These are phyloP conservation scores for Claviceps monticola DNA, from an alignment of 2,329 filamentous ascomycete genomes.

Conservation along the genomic window DNA sequence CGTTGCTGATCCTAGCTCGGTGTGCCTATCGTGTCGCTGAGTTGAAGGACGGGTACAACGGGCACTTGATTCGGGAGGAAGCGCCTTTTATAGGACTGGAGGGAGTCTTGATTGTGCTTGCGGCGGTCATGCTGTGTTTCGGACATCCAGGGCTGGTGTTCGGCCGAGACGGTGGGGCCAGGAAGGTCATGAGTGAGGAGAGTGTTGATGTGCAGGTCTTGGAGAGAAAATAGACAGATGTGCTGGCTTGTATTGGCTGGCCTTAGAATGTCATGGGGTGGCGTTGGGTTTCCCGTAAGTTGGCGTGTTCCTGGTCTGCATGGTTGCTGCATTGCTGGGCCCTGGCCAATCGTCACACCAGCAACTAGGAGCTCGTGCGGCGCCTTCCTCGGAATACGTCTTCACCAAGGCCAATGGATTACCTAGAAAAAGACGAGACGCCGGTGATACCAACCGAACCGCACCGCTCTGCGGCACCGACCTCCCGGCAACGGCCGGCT, in stretches of 20 bases:
- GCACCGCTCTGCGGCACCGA: too few relatives aligned
- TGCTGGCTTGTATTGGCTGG: not conserved
- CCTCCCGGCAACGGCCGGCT: too few relatives aligned
- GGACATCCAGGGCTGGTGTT: conserved; percentile 30
- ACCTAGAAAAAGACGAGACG: too few relatives aligned
- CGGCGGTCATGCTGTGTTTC: conserved; percentile 22
- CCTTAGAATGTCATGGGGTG: not conserved
- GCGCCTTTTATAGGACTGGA: conserved; percentile 39
- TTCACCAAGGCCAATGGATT: too few relatives aligned
- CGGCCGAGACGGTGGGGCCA: conserved; percentile 9
- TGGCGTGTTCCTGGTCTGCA: not conserved
- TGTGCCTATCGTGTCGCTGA: conserved; percentile 54
- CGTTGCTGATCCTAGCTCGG: conserved; percentile 45
- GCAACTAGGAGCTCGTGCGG: not conserved
- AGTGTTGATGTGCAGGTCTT: not conserved
- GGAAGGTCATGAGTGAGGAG: conserved; percentile 14
- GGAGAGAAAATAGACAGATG: not conserved
- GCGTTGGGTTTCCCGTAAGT: too few relatives aligned
- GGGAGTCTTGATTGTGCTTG: conserved; percentile 26
- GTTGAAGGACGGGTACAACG: conserved; percentile 47
- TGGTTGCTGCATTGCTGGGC: not conserved
- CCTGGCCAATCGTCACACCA: not conserved
- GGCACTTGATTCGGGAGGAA: conserved; percentile 39
- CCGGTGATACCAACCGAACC: too few relatives aligned
- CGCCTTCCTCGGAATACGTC: not conserved